Conservation (phyloP, 352 stramenopile genomes). For the Globisporangium carolinianum region DNA sequence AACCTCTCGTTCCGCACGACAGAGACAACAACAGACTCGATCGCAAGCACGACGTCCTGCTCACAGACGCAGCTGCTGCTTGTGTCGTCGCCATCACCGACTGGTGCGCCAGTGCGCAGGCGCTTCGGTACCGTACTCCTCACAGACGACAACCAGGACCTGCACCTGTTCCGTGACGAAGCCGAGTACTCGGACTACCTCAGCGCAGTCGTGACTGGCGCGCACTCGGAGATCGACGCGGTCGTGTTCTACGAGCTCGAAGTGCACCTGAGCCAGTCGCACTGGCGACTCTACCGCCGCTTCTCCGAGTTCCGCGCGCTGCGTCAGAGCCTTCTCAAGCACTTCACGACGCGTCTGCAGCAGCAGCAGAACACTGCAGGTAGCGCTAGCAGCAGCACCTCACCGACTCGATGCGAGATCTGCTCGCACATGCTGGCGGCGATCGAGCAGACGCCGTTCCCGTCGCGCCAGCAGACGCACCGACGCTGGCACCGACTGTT, state of each 20-base stretch:
- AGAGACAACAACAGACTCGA: background rate
- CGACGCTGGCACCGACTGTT: constrained; percentile 24
- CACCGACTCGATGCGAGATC: constrained; percentile 28
- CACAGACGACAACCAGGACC: constrained; percentile 26
- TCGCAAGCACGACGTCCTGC: background rate
- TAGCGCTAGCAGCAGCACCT: background rate
- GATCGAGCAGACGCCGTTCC: constrained; percentile 40
- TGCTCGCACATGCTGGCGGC: constrained; percentile 59
- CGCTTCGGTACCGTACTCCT: constrained; percentile 26
- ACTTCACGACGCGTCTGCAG: constrained; percentile 27
- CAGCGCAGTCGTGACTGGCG: constrained; percentile 28
- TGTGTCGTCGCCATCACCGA: constrained; percentile 2
- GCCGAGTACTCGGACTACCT: constrained; percentile 82
- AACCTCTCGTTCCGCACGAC: constrained; percentile 3
- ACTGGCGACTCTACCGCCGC: constrained; percentile 52
- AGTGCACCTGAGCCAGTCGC: constrained; percentile 52
- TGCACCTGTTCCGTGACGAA: constrained; percentile 59
- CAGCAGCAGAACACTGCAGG: constrained; percentile 15
- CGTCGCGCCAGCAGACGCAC: constrained; percentile 28
- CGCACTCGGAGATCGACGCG: constrained; percentile 41
- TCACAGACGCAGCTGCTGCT: background rate
- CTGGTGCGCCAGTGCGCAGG: background rate
- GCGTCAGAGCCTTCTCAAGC: constrained; percentile 53
- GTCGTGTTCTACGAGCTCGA: constrained; percentile 70
- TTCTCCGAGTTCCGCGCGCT: constrained; percentile 69